Evolutionary conservation across 1,284 basidiomycete species (phyloP).

Genomic region (Austroboletus rostrupii): DNA sequence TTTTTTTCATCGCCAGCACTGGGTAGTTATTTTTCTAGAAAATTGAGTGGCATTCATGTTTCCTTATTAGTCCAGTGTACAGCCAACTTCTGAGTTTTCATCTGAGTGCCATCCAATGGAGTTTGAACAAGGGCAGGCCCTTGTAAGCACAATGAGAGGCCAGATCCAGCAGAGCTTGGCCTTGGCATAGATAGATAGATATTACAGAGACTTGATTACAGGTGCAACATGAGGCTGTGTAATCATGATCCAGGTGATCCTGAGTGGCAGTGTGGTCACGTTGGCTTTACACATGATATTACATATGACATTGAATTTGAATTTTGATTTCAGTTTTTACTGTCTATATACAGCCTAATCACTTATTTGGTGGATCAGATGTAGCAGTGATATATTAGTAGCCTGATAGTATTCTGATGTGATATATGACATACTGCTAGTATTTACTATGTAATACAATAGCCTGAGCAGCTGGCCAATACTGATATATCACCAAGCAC

Average conservation of each 20-base stretch:
- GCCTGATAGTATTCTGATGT: too few relatives aligned
- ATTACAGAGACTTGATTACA: neutral
- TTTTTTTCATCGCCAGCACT: neutral
- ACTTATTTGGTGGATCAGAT: too few relatives aligned
- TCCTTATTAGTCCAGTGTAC: neutral
- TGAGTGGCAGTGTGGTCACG: neutral
- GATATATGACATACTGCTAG: too few relatives aligned
- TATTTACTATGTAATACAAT: too few relatives aligned
- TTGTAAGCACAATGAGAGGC: neutral
- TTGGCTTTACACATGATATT: neutral
- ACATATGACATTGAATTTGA: neutral
- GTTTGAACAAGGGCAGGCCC: neutral
- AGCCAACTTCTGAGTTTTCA: neutral
- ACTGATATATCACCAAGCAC: too few relatives aligned
- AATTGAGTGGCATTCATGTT: neutral
- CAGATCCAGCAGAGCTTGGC: neutral
- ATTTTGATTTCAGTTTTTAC: too few relatives aligned
- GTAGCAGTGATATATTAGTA: too few relatives aligned
- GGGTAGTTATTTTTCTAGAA: neutral
- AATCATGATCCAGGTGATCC: neutral
- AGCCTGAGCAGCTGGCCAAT: too few relatives aligned
- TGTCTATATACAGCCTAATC: too few relatives aligned
- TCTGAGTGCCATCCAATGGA: neutral
- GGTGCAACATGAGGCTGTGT: neutral
- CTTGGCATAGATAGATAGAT: neutral